Evolutionary conservation across 208 protist genomes (phyloP), one percentile per base, ranked within the genome.

Genomic region (Trichomonas tenax): DNA sequence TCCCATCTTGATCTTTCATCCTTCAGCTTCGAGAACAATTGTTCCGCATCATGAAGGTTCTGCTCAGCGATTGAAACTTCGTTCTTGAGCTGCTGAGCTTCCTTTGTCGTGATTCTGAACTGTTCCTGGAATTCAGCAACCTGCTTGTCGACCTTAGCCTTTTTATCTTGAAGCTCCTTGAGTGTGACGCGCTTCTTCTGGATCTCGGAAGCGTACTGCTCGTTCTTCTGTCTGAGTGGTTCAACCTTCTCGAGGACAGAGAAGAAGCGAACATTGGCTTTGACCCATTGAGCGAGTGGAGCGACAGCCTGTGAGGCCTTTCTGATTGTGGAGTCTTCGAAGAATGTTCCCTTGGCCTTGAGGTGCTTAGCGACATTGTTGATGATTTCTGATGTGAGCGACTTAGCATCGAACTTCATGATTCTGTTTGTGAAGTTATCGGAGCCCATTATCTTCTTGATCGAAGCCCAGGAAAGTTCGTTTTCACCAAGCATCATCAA

Each of bases 251-350:
- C 97, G 0, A 99, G 97, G 46, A 99, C 99, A 95, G 98, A 98
- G 96, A 98, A 98, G 98, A 99, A 99, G 96, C 99, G 97, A 10
- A 99, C 90, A 21, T 99, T 98, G 6, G 99, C 99, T 97, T 98
- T 98, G 8, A 99, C 98, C 99, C 99, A 99, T 95, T 98, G 98
- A 23, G 99, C 99, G 97, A 99, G 98, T 63, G 99, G 99, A 23
- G 98, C 98, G 8, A 98, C 98, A 0, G 99, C 99, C 96, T 98
- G 98, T 14, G 98, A 99, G 26, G 98, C 98, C 72, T 98, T 98
- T 10, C 97, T 97, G 96, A 99, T 99, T 10, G 98, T 98, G 31
- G 98, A 98, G 40, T 97, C 97, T 96, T 99, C 98, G 97, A 99
- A 99, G 36, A 98, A 99, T 58, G 98, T 97, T 38, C 88, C 97